Conservation (phyloP, 202 grass and related monocot genomes). For the Dendrocalamus latiflorus region DNA sequence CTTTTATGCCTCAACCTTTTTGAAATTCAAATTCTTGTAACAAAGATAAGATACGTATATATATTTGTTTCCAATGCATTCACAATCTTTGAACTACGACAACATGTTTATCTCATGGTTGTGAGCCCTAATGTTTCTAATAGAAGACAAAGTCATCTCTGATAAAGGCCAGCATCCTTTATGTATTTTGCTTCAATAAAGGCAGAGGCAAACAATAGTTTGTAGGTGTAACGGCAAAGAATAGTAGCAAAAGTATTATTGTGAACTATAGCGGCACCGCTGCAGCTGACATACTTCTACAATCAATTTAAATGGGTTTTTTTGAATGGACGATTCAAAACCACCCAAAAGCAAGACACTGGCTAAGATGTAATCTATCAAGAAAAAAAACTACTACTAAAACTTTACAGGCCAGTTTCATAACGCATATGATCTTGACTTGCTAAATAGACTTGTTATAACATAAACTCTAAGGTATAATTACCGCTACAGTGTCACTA, state of each 20-base stretch:
- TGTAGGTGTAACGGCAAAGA: not conserved
- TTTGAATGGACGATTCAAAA: not conserved
- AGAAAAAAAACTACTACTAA: not conserved
- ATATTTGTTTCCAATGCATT: not conserved
- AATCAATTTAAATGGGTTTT: not conserved
- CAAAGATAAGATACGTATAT: not conserved
- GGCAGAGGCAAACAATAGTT: rapidly evolving
- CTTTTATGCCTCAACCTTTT: not conserved
- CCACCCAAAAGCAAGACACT: not conserved
- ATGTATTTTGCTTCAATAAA: not conserved
- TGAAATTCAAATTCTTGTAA: not conserved
- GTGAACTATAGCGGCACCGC: not conserved
- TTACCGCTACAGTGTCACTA: not conserved
- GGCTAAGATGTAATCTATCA: not conserved
- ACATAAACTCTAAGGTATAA: no score
- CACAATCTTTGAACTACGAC: not conserved
- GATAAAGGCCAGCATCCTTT: not conserved
- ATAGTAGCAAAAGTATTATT: not conserved
- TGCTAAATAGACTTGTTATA: not conserved
- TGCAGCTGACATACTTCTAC: not conserved
- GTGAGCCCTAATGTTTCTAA: not conserved
- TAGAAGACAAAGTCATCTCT: not conserved
- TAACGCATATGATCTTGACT: not conserved
- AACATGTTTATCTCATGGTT: not conserved
- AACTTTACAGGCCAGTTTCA: not conserved